Percentiles rank a stretch among this genome's conserved stretches.
Evolutionary conservation across 2,329 filamentous ascomycete species (phyloP).

Genomic region (Diaporthe sp.): DNA sequence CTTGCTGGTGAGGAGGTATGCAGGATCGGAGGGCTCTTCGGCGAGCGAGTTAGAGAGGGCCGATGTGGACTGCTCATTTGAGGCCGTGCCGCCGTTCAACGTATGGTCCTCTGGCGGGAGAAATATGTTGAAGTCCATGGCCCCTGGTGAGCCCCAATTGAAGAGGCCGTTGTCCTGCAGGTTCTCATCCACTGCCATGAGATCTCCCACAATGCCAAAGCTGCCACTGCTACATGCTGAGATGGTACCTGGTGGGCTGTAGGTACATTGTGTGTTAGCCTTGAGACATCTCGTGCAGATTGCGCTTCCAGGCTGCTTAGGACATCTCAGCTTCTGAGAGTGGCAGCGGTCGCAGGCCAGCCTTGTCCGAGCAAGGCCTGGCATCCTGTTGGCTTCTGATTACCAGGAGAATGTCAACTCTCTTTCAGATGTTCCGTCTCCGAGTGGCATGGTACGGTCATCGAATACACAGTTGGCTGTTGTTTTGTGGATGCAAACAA

Average conservation of each 20-base stretch:
- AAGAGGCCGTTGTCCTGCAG: background rate
- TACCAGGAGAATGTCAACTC: background rate
- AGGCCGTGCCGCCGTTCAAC: background rate
- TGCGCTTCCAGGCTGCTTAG: conserved; percentile 53
- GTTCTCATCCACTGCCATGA: conserved; percentile 1
- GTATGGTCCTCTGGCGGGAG: background rate
- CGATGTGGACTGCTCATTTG: background rate
- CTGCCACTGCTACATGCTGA: conserved; percentile 42
- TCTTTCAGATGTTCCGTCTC: background rate
- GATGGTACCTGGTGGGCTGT: conserved; percentile 54
- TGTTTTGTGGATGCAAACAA: background rate
- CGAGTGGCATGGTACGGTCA: background rate
- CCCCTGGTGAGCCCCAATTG: conserved; percentile 25
- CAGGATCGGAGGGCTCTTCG: conserved; percentile 21
- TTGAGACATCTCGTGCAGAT: conserved; percentile 59
- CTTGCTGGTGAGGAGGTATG: conserved; percentile 42
- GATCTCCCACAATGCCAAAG: background rate
- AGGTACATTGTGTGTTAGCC: conserved; percentile 57
- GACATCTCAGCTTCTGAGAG: conserved; percentile 62
- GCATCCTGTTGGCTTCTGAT: background rate
- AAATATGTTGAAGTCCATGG: conserved; percentile 27
- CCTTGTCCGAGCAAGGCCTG: conserved; percentile 45
- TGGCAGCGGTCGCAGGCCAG: conserved; percentile 62
- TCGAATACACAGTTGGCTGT: background rate
- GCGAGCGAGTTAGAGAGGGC: conserved; percentile 14